Evolutionary conservation across 2,329 filamentous ascomycete species (phyloP).

Genomic region (Paradendryphiella salina): DNA sequence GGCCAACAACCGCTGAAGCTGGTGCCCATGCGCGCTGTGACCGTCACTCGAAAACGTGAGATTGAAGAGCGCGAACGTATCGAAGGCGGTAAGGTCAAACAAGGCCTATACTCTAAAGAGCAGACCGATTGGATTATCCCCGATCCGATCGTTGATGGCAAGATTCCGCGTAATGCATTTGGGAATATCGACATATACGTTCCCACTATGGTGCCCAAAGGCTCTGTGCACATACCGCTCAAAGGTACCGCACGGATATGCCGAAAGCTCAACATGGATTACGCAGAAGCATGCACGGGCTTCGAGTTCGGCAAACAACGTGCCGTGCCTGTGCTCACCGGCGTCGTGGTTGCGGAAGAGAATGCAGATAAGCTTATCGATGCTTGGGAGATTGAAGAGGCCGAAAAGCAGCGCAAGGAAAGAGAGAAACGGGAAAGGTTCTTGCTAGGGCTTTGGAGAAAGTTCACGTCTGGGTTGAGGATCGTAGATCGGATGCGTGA

Average conservation of each 20-base stretch:
- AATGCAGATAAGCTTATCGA: constrained; percentile 74
- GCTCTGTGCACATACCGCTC: constrained; percentile 81
- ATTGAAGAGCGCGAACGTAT: constrained; percentile 81
- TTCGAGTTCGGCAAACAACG: constrained; percentile 96
- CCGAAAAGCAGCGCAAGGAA: constrained; percentile 74
- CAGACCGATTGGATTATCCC: constrained; percentile 98
- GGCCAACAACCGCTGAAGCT: constrained; percentile 79
- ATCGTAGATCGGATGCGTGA: constrained; percentile 59
- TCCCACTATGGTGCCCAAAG: constrained; percentile 85
- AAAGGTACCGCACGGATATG: constrained; percentile 78
- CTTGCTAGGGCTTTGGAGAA: constrained; percentile 78
- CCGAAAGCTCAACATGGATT: constrained; percentile 81
- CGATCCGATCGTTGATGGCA: constrained; percentile 76
- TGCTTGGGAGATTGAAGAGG: constrained; percentile 73
- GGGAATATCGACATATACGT: constrained; percentile 97
- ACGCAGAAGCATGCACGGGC: constrained; percentile 89
- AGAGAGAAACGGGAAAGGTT: constrained; percentile 78
- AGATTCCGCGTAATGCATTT: constrained; percentile 91
- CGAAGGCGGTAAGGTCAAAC: constrained; percentile 78
- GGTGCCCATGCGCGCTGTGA: constrained; percentile 89
- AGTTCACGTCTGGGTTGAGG: constrained; percentile 80
- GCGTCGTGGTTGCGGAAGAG: constrained; percentile 84
- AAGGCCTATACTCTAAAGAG: constrained; percentile 78
- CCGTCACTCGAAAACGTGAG: constrained; percentile 81
- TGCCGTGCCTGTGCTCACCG: constrained; percentile 88